Evolutionary conservation across 352 stramenopile species (phyloP), one percentile per base, ranked within the genome.

Genomic region (Albugo laibachii): DNA sequence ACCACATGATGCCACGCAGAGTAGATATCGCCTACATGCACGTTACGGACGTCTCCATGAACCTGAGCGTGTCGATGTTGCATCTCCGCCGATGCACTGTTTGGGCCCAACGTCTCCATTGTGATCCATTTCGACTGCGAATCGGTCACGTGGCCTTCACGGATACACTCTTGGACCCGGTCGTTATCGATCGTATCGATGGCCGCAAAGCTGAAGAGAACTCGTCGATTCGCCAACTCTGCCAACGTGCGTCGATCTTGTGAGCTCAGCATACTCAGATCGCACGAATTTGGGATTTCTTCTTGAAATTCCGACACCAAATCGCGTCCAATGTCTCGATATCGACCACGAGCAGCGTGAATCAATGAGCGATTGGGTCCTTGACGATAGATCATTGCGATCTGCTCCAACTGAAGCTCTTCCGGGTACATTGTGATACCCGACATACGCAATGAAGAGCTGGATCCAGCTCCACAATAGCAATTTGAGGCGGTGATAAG

Each of bases 341-440:
- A 2, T 31, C 24, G 3, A 31, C 24, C 24, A 8, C 24, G 24
- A 10, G 24, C 24, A 31, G 24, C 8, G 3, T 8, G 3, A 8
- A 31, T 31, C 24, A 31, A 8, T 31, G 24, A 8, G 71, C 48
- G 49, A 57, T 71, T 43, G 1, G 78, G 78, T 0, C 78, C 78
- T 13, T 85, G 57, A 0, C 57, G 45, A 47, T 73, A 79, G 11
- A 91, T 66, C 34, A 77, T 49, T 6, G 67, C 63, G 14, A 91
- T 61, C 19, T 71, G 54, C 1, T 63, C 63, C 27, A 47, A 55
- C 14, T 67, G 46, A 4, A 91, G 47, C 43, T 86, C 78, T 14
- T 91, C 78, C 13, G 87, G 66, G 43, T 84, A 86, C 75, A 91
- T 87, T 1, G 72, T 66, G 1, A 70, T 71, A 50, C 65, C 84